These are phyloP conservation scores for Rhynchosporium agropyri DNA, from an alignment of 2,329 filamentous ascomycete species.

Conservation along the genomic window DNA sequence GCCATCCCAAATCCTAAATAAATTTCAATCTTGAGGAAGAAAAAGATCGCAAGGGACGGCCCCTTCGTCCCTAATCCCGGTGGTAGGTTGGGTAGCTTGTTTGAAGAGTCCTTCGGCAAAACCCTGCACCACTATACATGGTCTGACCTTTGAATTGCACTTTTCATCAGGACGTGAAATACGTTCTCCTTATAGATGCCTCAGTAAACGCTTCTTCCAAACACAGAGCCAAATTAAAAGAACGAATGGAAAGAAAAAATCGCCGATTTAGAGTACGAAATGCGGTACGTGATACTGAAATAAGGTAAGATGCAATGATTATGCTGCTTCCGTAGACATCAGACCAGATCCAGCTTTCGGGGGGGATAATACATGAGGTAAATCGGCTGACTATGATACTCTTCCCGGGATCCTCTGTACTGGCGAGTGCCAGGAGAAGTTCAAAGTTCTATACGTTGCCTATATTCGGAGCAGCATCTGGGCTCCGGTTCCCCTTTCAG, in stretches of 20 bases:
- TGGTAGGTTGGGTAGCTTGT: constrained; percentile 25
- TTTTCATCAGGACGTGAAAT: constrained; percentile 18
- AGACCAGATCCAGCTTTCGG: constrained; percentile 9
- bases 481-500: neutral
- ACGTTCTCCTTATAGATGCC: neutral
- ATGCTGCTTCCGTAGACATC: constrained; percentile 1
- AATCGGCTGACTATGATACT: neutral
- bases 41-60: constrained; percentile 13
- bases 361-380: neutral
- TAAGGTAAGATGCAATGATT: neutral
- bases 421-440: constrained; percentile 5
- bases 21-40: neutral
- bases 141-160: constrained; percentile 25
- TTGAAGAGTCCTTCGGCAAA: constrained; percentile 28
- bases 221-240: neutral
- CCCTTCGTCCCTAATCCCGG: constrained; percentile 18
- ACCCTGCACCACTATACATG: constrained; percentile 18
- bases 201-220: neutral
- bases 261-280: neutral
- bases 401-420: constrained; percentile 4
- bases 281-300: neutral
- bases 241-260: neutral
- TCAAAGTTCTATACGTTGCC: constrained; percentile 6
- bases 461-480: constrained; percentile 9
- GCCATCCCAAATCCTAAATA: neutral